phyloP scores from a whole-genome alignment of 345 rosid species.

The Raphanus sativus region DNA sequence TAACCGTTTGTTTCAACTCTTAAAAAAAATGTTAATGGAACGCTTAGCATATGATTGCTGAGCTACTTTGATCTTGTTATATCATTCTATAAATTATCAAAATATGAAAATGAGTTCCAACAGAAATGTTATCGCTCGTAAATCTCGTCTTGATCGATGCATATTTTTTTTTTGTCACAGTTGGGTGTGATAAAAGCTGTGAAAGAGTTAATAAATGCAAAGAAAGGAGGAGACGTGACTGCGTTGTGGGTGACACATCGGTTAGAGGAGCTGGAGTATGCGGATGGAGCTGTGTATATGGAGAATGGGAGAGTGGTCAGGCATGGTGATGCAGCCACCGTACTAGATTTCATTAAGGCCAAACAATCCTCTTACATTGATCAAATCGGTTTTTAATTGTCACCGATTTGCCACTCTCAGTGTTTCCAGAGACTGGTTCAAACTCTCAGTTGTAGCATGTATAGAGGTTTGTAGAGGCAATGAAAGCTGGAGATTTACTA shows the following conservation, averaged over 20 bases:
- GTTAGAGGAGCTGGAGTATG: constrained; percentile 83
- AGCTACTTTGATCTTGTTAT: constrained; percentile 7
- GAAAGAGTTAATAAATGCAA: constrained; percentile 50
- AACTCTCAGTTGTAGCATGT: background rate
- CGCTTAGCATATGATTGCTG: constrained; percentile 3
- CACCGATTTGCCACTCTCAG: background rate
- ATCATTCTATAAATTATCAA: too few species aligned
- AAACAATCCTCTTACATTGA: constrained; percentile 58
- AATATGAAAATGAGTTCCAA: too few species aligned
- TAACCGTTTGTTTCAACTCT: constrained; percentile 16
- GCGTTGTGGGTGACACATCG: constrained; percentile 95
- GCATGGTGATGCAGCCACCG: constrained; percentile 62
- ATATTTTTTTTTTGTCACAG: constrained; percentile 32
- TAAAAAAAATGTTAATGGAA: background rate
- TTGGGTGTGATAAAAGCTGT: constrained; percentile 87
- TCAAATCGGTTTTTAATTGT: constrained; percentile 41
- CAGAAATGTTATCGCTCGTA: background rate
- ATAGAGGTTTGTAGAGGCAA: background rate
- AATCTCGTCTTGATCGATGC: background rate
- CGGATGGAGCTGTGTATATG: constrained; percentile 90
- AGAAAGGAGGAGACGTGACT: constrained; percentile 63
- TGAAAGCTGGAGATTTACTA: background rate
- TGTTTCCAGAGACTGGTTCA: background rate
- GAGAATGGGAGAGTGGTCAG: constrained; percentile 74
- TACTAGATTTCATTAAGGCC: constrained; percentile 53